These are phyloP conservation scores for Phytophthora podocarpi DNA, from an alignment of 352 stramenopile genomes.

Conservation along the genomic window DNA sequence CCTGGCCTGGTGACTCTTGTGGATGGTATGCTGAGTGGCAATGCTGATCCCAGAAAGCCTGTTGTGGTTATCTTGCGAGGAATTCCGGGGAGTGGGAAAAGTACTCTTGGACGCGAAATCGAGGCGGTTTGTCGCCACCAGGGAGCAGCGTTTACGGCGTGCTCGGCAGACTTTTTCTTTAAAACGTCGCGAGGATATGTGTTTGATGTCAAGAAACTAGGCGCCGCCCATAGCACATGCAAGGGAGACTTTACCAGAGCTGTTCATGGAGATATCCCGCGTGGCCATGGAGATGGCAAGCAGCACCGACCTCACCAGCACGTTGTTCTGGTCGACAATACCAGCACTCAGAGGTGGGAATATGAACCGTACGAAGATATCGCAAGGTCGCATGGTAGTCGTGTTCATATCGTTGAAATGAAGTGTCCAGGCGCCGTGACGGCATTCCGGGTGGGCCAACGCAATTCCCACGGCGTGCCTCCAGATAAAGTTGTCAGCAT, in stretches of 20 bases:
- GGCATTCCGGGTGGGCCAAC: conserved; percentile 55
- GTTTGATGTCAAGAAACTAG: conserved; percentile 61
- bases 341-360: conserved; percentile 71
- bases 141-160: conserved; percentile 35
- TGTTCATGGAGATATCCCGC: conserved; percentile 16
- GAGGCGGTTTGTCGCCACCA: conserved; percentile 38
- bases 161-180: conserved; percentile 76
- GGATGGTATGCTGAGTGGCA: conserved; percentile 41
- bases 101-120: conserved; percentile 53
- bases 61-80: conserved; percentile 70
- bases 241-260: conserved; percentile 47
- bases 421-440: conserved; percentile 50
- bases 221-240: conserved; percentile 52
- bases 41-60: conserved; percentile 9
- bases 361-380: conserved; percentile 60
- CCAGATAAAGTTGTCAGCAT: conserved; percentile 70
- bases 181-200: conserved; percentile 64
- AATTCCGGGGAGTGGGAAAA: conserved; percentile 80
- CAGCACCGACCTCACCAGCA: conserved; percentile 12
- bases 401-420: conserved; percentile 60
- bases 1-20: conserved; percentile 42
- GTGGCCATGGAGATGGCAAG: not conserved
- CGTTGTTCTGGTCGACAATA: conserved; percentile 79
- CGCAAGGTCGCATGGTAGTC: conserved; percentile 29
- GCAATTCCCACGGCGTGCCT: conserved; percentile 73